Conservation (phyloP, 2,329 filamentous ascomycete genomes). For the Clarireedia paspali region DNA sequence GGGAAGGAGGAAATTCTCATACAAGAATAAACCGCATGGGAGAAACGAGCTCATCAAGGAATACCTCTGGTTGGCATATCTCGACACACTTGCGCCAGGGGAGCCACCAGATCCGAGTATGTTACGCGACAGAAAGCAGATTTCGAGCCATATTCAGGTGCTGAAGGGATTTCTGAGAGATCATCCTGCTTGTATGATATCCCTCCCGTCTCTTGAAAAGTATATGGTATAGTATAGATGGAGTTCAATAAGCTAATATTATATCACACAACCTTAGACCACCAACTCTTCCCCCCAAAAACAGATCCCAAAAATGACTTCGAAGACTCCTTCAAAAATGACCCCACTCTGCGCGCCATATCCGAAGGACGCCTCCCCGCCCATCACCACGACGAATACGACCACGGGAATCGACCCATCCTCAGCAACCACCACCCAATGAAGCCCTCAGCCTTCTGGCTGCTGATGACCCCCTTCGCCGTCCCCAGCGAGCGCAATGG, state of each 20-base stretch:
- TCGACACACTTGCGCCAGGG: slow-evolving; percentile 35
- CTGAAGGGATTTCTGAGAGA: slow-evolving; percentile 59
- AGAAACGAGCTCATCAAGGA: slow-evolving; percentile 65
- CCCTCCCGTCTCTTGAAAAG: no score
- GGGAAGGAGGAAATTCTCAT: slow-evolving; percentile 59
- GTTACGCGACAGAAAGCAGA: slow-evolving; percentile 48
- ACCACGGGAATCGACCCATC: slow-evolving; percentile 13
- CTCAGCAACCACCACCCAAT: slow-evolving; percentile 12
- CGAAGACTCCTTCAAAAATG: slow-evolving; percentile 54
- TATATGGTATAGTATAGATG: no score
- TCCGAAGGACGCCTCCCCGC: slow-evolving; percentile 35
- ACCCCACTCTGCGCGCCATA: slow-evolving; percentile 54
- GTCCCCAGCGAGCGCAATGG: slow-evolving; percentile 15
- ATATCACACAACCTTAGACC: slow-evolving; percentile 10
- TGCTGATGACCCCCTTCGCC: slow-evolving; percentile 20
- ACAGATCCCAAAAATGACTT: slow-evolving; percentile 46
- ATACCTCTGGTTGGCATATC: slow-evolving; percentile 51
- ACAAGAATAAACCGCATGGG: slow-evolving; percentile 55
- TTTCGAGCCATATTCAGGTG: slow-evolving; percentile 65
- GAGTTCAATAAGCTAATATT: slow-evolving; percentile 10
- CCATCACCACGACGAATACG: slow-evolving; percentile 15
- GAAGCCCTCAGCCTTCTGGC: slow-evolving; percentile 23
- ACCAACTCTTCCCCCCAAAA: slow-evolving; percentile 51
- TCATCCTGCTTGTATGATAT: slow-evolving; percentile 52
- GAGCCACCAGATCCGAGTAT: slow-evolving; percentile 39